Conservation (phyloP, 2,329 filamentous ascomycete species). For the Pleoardoris graminearum region DNA sequence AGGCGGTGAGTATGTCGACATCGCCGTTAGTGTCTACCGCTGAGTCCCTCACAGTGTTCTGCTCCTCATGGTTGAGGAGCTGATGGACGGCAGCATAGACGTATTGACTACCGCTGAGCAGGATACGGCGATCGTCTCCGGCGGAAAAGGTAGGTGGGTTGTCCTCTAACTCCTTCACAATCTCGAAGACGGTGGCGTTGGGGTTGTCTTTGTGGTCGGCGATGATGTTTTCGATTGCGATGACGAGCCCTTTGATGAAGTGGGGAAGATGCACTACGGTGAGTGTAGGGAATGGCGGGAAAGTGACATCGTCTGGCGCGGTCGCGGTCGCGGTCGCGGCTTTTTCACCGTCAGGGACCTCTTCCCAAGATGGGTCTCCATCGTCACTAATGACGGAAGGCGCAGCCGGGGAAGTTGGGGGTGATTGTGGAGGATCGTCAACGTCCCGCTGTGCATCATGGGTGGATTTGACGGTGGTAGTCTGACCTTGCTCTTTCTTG, state of each 20-base stretch:
- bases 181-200: background rate
- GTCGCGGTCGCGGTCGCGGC: background rate
- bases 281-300: background rate
- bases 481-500: background rate
- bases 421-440: no score
- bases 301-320: background rate
- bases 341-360: background rate
- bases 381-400: background rate
- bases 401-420: background rate
- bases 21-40: background rate
- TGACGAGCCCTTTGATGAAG: background rate
- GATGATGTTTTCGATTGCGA: conserved; percentile 3
- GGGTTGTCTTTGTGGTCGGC: background rate
- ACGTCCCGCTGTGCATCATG: background rate
- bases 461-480: background rate
- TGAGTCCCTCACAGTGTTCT: background rate
- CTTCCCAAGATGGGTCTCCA: background rate
- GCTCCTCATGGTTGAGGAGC: background rate
- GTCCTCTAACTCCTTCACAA: background rate
- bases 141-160: background rate
- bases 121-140: background rate
- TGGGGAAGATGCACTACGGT: background rate
- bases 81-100: background rate
- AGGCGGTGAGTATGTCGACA: background rate
- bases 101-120: background rate